Conservation (phyloP, 371 early-diverging fungal species). For the Umbelopsis sp. region DNA sequence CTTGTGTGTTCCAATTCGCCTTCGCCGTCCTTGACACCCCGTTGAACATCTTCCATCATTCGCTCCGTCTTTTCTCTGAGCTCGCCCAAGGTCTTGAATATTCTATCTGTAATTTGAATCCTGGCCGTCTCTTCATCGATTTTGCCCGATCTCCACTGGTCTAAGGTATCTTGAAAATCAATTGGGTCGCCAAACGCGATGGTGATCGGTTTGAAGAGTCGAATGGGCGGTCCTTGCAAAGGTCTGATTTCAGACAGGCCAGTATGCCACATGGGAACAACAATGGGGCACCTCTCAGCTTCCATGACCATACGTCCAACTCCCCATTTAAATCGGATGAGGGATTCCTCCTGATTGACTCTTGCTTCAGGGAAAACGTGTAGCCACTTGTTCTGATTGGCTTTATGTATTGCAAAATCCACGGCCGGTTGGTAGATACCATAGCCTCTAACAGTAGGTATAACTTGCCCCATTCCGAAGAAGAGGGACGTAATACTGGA, state of each 20-base stretch:
- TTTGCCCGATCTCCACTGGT: conserved; percentile 56
- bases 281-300: conserved; percentile 59
- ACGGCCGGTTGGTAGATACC: conserved; percentile 88
- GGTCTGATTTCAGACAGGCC: conserved; percentile 62
- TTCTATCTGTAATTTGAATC: conserved; percentile 57
- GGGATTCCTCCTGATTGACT: conserved; percentile 66
- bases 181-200: conserved; percentile 73
- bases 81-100: conserved; percentile 56
- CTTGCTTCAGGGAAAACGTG: conserved; percentile 88
- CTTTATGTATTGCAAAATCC: conserved; percentile 67
- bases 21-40: conserved; percentile 14
- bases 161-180: conserved; percentile 61
- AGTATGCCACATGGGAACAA: conserved; percentile 73
- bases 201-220: conserved; percentile 46
- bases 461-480: conserved; percentile 79
- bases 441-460: conserved; percentile 83
- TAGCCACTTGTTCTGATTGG: conserved; percentile 53
- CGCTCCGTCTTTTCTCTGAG: conserved; percentile 32
- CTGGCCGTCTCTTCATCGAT: conserved; percentile 59
- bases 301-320: conserved; percentile 86
- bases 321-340: conserved; percentile 89
- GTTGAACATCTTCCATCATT: conserved; percentile 6
- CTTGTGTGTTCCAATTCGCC: background rate
- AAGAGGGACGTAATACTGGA: conserved; percentile 64
- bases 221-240: conserved; percentile 42